These are phyloP conservation scores for Coemansia aciculifera DNA, from an alignment of 192 early-diverging fungal genomes.

Conservation along the genomic window DNA sequence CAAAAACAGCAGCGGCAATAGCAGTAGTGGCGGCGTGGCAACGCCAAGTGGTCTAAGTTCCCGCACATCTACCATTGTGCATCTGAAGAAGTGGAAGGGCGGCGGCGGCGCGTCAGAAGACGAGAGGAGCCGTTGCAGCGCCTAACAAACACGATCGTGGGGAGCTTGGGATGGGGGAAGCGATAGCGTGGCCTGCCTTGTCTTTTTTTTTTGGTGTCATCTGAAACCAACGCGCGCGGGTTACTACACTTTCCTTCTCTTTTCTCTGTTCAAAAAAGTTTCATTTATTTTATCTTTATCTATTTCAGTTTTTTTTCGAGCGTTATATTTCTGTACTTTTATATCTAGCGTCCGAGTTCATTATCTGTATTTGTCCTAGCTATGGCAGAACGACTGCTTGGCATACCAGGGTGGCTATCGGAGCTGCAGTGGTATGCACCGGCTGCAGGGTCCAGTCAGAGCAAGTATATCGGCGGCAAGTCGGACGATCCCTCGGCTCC, in stretches of 20 bases:
- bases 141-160: neutral
- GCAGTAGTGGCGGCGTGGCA: neutral
- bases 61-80: constrained; percentile 21
- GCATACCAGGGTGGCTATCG: constrained; percentile 11
- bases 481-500: constrained; percentile 33
- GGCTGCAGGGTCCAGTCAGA: neutral
- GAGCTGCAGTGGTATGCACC: constrained; percentile 35
- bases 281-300: neutral
- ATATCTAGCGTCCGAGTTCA: neutral
- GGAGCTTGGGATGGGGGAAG: neutral
- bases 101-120: constrained; percentile 3
- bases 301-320: neutral
- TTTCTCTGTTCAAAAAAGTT: neutral
- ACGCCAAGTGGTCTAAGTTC: constrained; percentile 12
- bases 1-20: neutral
- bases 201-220: neutral
- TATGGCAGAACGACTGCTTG: constrained; percentile 2
- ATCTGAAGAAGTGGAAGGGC: constrained; percentile 33
- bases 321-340: constrained; percentile 4
- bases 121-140: constrained; percentile 2
- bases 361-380: neutral
- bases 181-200: neutral
- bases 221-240: neutral
- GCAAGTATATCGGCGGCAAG: constrained; percentile 4
- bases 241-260: constrained; percentile 1